Percentiles rank a stretch among this genome's conserved stretches.
phyloP scores from a whole-genome alignment of 2,329 filamentous ascomycete genomes.

The Lasiodiplodia citricola region DNA sequence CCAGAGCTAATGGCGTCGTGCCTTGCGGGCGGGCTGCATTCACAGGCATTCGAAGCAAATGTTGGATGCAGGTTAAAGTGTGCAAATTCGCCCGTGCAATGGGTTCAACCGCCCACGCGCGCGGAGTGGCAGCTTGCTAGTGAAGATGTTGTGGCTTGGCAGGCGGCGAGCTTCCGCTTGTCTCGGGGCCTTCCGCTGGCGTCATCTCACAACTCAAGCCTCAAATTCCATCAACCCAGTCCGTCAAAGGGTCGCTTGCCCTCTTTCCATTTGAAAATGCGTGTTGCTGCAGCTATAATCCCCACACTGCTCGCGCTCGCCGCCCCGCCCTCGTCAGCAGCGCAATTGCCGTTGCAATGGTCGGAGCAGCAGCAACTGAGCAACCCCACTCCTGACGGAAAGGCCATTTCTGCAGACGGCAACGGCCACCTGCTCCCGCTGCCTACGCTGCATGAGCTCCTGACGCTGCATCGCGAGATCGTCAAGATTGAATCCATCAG shows the following conservation, averaged over 20 bases:
- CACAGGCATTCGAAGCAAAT: no score
- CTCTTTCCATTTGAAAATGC: slow-evolving; percentile 13
- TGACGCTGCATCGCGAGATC: slow-evolving; percentile 77
- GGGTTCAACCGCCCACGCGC: background rate
- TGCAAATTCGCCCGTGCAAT: background rate
- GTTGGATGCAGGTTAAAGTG: no score
- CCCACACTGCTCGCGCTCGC: background rate
- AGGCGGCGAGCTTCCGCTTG: slow-evolving; percentile 16
- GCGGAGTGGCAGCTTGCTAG: background rate
- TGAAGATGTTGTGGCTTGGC: slow-evolving; percentile 8
- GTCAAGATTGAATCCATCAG: slow-evolving; percentile 75
- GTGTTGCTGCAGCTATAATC: background rate
- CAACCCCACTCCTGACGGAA: slow-evolving; percentile 13
- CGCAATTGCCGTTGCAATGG: slow-evolving; percentile 3
- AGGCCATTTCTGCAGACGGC: background rate
- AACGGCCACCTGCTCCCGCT: slow-evolving; percentile 19
- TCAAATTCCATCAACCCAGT: slow-evolving; percentile 7
- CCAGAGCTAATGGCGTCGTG: no score
- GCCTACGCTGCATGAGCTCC: slow-evolving; percentile 53
- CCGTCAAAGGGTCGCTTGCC: background rate
- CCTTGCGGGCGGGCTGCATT: no score
- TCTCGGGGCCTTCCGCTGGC: slow-evolving; percentile 5
- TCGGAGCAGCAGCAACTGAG: background rate
- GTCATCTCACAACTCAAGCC: slow-evolving; percentile 17
- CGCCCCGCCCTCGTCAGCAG: slow-evolving; percentile 1